Conservation (phyloP, 768 basidiomycete genomes). For the Lyophyllum decastes region DNA sequence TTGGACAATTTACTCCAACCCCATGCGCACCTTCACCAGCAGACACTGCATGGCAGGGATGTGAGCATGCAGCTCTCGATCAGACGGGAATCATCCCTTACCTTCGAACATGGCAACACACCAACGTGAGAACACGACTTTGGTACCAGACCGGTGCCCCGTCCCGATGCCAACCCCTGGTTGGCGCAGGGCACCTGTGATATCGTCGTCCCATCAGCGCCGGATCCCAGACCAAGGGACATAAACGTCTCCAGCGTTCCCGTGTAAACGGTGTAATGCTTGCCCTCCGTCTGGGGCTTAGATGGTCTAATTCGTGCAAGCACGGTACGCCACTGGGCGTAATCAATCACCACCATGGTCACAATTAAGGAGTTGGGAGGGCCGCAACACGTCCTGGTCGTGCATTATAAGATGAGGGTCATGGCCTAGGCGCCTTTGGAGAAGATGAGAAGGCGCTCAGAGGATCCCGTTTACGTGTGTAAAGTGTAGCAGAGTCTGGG, state of each 20-base stretch:
- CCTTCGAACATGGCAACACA: constrained; percentile 29
- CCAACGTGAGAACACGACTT: background rate
- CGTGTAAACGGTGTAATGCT: constrained; percentile 5
- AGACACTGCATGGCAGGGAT: constrained; percentile 2
- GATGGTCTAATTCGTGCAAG: constrained; percentile 22
- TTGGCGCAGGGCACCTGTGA: constrained; percentile 24
- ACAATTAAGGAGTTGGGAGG: background rate
- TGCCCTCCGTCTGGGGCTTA: constrained; percentile 13
- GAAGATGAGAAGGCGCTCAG: background rate
- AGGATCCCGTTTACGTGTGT: background rate
- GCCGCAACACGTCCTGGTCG: background rate
- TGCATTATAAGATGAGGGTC: background rate
- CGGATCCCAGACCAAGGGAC: constrained; percentile 32
- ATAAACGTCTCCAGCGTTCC: constrained; percentile 25
- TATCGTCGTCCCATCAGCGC: constrained; percentile 18
- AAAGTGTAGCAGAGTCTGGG: background rate
- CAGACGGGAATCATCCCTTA: constrained; percentile 3
- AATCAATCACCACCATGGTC: constrained; percentile 20
- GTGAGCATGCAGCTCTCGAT: background rate
- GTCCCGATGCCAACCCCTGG: constrained; percentile 1
- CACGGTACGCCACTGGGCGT: constrained; percentile 23
- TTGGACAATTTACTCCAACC: background rate
- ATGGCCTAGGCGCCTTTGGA: background rate
- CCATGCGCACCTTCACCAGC: constrained; percentile 7
- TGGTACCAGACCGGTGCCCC: background rate